Base-by-base conservation (phyloP, 1,139 yeast genomes). In the Meyerozyma sp. region DNA sequence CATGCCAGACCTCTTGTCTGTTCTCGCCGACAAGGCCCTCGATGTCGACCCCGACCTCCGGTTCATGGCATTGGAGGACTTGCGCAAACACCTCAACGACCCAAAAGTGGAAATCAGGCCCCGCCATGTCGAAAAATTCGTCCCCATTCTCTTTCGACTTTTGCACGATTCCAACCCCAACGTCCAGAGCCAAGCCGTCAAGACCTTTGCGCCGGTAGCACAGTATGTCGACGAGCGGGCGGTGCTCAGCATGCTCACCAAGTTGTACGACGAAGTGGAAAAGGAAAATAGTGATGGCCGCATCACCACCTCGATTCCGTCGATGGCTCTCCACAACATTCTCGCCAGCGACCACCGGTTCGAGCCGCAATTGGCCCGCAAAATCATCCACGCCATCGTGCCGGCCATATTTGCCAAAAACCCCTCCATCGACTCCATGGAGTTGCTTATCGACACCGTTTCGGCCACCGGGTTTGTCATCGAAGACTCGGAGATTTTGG, bases 11-110 rank as follows among this genome's bases (percentile, higher is more conserved):
- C 26, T 10, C 8, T 45, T 58, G 37, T 46, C 50, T 34, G 40
- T 59, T 14, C 56, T 73, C 42, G 63, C 58, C 45, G 82, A 81
- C 51, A 73, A 72, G 53, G 79, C 82, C 18, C 67, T 69, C 42
- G 86, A 81, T 52, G 83, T 84, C 21, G 96, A 89, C 55, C 86
- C 94, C 3, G 96, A 89, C 58, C 70, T 85, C 52, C 73, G 96
- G 57, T 88, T 82, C 63, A 89, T 89, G 96, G 95, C 93, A 3
- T 68, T 88, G 49, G 86, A 80, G 53, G 96, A 89, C 57, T 73
- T 88, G 53, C 79, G 77, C 53, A 77, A 75, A 48, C 55, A 68
- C 67, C 48, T 72, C 65, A 45, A 49, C 51, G 53, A 52, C 49
- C 52, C 66, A 41, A 52, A 62, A 41, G 52, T 60, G 49, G 49